phyloP scores from a whole-genome alignment of 768 basidiomycete genomes.

The Paxillus involutus region DNA sequence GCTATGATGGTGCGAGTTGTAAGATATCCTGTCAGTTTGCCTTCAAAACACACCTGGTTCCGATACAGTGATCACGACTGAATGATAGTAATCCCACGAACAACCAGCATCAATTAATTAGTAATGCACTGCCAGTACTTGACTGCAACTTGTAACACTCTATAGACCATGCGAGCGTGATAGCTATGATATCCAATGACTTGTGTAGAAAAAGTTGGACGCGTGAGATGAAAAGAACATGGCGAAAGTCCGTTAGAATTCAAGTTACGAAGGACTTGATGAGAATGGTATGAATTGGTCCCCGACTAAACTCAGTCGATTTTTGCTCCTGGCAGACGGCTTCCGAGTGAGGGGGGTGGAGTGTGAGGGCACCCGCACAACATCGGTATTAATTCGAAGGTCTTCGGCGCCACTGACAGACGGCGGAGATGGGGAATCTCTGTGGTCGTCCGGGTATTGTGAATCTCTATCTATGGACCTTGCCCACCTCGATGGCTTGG shows the following conservation, averaged over 20 bases:
- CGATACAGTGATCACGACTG: too few species aligned
- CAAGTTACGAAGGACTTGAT: constrained; percentile 8
- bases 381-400: constrained; percentile 39
- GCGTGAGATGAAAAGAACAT: neutral
- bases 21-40: neutral
- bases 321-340: constrained; percentile 59
- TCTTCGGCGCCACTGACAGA: constrained; percentile 33
- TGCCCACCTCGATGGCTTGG: constrained; percentile 56
- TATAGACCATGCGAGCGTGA: neutral
- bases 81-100: too few species aligned
- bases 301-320: constrained; percentile 45
- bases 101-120: too few species aligned
- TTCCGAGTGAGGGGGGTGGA: constrained; percentile 65
- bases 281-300: constrained; percentile 25
- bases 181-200: neutral
- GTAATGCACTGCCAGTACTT: too few species aligned
- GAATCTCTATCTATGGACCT: constrained; percentile 36
- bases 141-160: too few species aligned
- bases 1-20: neutral
- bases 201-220: neutral
- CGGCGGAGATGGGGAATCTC: constrained; percentile 24
- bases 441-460: constrained; percentile 33
- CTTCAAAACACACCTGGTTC: too few species aligned
- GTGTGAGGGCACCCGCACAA: constrained; percentile 18
- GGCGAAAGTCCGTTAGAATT: neutral